phyloP scores from a whole-genome alignment of 495 filamentous ascomycete genomes.

The Hypoxylon fragiforme region DNA sequence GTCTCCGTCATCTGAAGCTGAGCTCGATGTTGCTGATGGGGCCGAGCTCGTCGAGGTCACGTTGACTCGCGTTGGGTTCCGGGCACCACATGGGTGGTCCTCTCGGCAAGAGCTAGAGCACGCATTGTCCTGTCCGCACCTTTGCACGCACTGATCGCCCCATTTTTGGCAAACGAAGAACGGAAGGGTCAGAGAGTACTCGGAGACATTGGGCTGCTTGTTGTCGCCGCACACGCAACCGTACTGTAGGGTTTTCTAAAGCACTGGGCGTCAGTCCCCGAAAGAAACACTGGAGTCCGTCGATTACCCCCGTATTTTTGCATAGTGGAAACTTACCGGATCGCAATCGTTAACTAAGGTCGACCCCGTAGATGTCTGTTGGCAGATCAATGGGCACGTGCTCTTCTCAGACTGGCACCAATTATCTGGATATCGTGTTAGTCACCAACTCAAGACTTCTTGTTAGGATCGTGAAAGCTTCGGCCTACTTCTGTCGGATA shows the following conservation, averaged over 20 bases:
- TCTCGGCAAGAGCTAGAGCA: conserved; percentile 68
- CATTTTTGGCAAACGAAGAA: conserved; percentile 79
- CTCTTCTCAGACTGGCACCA: conserved; percentile 73
- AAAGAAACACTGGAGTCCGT: background rate
- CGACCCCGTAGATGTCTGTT: conserved; percentile 59
- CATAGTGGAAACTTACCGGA: conserved; percentile 61
- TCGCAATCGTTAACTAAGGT: conserved; percentile 69
- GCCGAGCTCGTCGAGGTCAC: conserved; percentile 53
- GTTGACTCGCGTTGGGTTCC: conserved; percentile 66
- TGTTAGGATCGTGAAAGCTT: conserved; percentile 10
- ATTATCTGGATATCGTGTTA: conserved; percentile 49
- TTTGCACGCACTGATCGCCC: conserved; percentile 68
- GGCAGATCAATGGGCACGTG: conserved; percentile 77
- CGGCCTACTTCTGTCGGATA: conserved; percentile 45
- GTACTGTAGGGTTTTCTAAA: conserved; percentile 67
- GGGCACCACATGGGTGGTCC: conserved; percentile 80
- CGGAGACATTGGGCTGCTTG: conserved; percentile 70
- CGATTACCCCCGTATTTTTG: too few species aligned
- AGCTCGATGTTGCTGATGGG: conserved; percentile 44
- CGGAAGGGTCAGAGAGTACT: conserved; percentile 85
- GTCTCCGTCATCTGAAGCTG: conserved; percentile 42
- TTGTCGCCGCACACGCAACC: conserved; percentile 76
- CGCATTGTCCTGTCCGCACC: conserved; percentile 59
- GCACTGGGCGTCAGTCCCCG: conserved; percentile 16
- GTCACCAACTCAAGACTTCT: conserved; percentile 5